These are phyloP conservation scores for Leonotis leonurus DNA, from an alignment of 257 asterid genomes.

Conservation along the genomic window DNA sequence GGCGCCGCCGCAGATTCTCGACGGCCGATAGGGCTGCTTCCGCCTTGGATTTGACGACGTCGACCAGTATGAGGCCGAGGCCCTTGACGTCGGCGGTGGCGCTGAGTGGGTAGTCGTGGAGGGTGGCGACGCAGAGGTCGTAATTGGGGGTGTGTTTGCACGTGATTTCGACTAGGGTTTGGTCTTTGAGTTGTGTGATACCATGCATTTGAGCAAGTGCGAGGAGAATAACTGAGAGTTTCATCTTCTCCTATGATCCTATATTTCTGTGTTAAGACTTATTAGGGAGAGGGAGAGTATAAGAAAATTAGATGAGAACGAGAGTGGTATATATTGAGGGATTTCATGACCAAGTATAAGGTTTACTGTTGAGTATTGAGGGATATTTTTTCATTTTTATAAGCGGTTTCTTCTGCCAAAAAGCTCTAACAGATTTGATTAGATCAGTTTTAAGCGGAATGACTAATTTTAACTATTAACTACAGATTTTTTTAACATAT, in stretches of 20 bases:
- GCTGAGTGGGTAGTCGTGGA: conserved; percentile 20
- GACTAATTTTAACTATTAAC: no score
- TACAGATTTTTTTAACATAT: no score
- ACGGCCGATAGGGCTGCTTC: conserved; percentile 11
- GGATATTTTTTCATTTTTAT: no score
- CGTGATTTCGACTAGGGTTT: conserved; percentile 30
- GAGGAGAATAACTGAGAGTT: conserved; percentile 4
- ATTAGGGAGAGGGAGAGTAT: background rate
- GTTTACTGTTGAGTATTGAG: no score
- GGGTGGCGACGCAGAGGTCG: conserved; percentile 43
- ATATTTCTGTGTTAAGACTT: background rate
- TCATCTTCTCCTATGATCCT: conserved; percentile 17
- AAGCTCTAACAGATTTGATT: no score
- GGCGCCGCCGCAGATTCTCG: conserved; percentile 10
- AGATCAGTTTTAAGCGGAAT: no score
- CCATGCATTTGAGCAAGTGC: conserved; percentile 21
- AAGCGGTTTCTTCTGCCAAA: no score
- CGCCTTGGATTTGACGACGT: conserved; percentile 26
- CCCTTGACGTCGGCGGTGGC: conserved; percentile 27
- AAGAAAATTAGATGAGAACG: background rate
- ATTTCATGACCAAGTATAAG: background rate
- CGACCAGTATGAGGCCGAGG: conserved; percentile 45
- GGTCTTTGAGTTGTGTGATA: conserved; percentile 14
- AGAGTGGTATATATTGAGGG: background rate
- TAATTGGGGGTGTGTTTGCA: conserved; percentile 52